Evolutionary conservation across 495 filamentous ascomycete species (phyloP), one percentile per base, ranked within the genome.

Genomic region (Penicillium lividum): DNA sequence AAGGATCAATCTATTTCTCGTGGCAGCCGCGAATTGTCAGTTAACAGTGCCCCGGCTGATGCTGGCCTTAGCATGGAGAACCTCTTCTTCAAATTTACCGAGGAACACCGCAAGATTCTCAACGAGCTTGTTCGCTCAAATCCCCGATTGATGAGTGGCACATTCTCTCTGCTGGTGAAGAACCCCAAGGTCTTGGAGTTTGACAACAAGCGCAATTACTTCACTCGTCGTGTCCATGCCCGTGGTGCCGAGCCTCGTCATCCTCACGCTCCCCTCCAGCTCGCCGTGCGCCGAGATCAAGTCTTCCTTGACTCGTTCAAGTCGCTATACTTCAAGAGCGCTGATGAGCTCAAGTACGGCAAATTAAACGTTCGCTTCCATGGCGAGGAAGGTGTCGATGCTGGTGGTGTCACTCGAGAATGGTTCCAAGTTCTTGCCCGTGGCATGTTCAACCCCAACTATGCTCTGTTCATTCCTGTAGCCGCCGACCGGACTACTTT

Each of bases 181-280:
- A 99, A 99, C 66, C 95, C 94, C 46, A 98, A 97, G 82, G 94
- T 99, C 13, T 75, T 99, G 47, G 94, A 99, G 64, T 99, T 99
- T 66, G 94, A 99, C 72, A 99, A 98, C 77, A 99, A 99, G 82
- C 93, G 95, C 64, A 97, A 95, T 72, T 99, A 94, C 82, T 99
- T 99, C 79, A 97, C 84, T 71, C 89, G 95, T 45, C 90, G 89
- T 61, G 82, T 99, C 18, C 94, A 98, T 71, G 81, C 85, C 36
- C 90, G 93, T 54, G 79, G 77, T 7, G 80, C 81, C 11, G 84
- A 89, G 60, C 79, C 83, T 60, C 77, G 86, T 59, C 82, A 87
- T 57, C 73, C 86, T 28, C 85, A 90, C 62, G 86, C 88, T 56
- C 81, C 95, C 56, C 80, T 99, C 48, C 93, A 97, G 70, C 84